Base-by-base conservation (phyloP, 1,284 basidiomycete genomes). In the Boletus subluridellus region DNA sequence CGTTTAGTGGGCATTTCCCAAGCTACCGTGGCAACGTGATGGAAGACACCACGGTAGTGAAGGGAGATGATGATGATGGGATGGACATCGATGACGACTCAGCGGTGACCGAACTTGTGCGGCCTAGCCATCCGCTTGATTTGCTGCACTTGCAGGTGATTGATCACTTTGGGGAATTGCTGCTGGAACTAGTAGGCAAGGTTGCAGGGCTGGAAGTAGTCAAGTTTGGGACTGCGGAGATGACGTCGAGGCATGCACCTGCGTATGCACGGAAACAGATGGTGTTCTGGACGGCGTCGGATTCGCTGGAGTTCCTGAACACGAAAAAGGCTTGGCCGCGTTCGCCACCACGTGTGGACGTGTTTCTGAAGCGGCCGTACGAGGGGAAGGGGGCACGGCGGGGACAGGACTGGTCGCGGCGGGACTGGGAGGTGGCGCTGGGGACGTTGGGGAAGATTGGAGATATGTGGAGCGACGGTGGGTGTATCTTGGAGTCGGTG, bases 341-440 rank as follows among this genome's bases (percentile, higher is more conserved):
- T n/a, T 75, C 74, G 21, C 77, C 75, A 38, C 82, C 85, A 34
- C 72, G 77, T 11, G 66, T 82, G 45, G 78, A 77, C 34, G 68
- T 76, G 39, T 86, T 89, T 69, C 70, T 88, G 55, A 76, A 74
- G 51, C 71, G 74, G 55, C 78, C 82, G 53, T 80, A 81, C 60
- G 67, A 74, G 44, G 72, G 70, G 32, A 65, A 59, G 28, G 85
- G 84, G 0, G 80, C 80, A 34, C 77, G 85, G 42, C 72, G 80
- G 30, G 89, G 88, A 5, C 81, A 84, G 65, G 86, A 90, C 62
- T 91, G 89, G 89, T 77, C 85, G 15, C 75, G 80, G 53, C 74
- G 77, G 53, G 86, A 84, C 63, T 91, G 89, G 88, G 73, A 78
- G 59, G 75, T 79, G 30, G 80, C 74, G 34, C 69, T 87, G 60